phyloP scores from a whole-genome alignment of 2,329 filamentous ascomycete genomes.

The Madurella mycetomatis region DNA sequence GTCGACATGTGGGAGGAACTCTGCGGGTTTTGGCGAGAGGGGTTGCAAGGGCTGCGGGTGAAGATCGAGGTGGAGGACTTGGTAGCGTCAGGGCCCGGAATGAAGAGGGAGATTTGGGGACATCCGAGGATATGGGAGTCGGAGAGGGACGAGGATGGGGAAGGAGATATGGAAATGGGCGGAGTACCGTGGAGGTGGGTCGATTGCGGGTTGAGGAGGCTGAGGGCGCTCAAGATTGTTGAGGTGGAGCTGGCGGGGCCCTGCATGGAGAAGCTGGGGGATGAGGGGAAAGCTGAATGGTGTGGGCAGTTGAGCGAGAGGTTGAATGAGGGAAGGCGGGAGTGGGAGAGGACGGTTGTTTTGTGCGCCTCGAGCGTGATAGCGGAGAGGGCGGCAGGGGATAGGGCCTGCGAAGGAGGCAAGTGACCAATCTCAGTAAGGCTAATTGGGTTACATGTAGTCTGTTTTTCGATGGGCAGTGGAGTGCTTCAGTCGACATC shows the following conservation, averaged over 20 bases:
- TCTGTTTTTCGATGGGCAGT: no score
- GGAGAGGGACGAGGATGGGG: background rate
- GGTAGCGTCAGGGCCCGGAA: constrained; percentile 8
- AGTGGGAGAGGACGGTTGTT: constrained; percentile 22
- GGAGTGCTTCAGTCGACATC: no score
- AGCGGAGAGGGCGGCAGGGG: no score
- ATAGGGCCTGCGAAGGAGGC: no score
- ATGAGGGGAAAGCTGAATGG: constrained; percentile 34
- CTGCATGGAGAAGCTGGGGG: constrained; percentile 27
- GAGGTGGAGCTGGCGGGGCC: constrained; percentile 38
- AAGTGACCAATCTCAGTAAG: no score
- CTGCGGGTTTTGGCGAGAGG: constrained; percentile 33
- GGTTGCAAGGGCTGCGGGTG: constrained; percentile 38
- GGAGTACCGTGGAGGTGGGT: constrained; percentile 25
- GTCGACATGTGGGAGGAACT: constrained; percentile 35
- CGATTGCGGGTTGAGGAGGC: constrained; percentile 31
- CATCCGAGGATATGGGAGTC: no score
- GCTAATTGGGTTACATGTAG: no score
- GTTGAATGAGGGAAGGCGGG: constrained; percentile 24
- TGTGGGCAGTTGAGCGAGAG: constrained; percentile 30
- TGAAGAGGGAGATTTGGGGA: background rate
- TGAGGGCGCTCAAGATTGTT: constrained; percentile 33
- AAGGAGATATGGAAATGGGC: background rate
- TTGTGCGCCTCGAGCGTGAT: constrained; percentile 22
- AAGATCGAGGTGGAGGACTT: constrained; percentile 32